Percentiles rank a stretch among this genome's conserved stretches.
These are phyloP conservation scores for Colletotrichum sp. DNA, from an alignment of 2,329 filamentous ascomycete species.

Conservation along the genomic window DNA sequence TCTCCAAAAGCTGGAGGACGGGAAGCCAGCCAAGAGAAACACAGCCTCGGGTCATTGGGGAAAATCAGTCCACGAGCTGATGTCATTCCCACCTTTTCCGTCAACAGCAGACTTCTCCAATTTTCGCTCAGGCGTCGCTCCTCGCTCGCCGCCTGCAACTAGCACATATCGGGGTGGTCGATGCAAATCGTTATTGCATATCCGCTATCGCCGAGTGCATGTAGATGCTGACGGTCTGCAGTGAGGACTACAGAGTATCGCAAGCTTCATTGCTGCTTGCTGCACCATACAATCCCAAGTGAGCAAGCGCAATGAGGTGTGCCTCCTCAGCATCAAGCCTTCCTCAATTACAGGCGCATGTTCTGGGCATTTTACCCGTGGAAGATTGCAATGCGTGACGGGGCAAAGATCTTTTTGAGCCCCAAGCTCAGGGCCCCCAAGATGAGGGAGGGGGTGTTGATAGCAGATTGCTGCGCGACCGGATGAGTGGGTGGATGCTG, in stretches of 20 bases:
- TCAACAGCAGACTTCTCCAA: neutral
- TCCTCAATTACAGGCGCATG: neutral
- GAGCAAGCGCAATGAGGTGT: neutral
- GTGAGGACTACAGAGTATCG: neutral
- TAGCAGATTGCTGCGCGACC: neutral
- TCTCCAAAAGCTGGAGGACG: neutral
- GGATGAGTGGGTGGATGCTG: neutral
- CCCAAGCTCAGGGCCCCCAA: neutral
- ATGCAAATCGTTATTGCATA: neutral
- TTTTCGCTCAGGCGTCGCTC: neutral
- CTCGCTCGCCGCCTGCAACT: neutral
- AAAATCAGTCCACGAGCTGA: constrained; percentile 18
- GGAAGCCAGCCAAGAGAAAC: neutral
- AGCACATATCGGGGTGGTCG: neutral
- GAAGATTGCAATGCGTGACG: neutral
- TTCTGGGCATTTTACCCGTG: neutral
- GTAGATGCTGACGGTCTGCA: neutral
- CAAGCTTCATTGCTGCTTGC: neutral
- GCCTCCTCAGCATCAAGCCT: neutral
- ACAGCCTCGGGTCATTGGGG: neutral
- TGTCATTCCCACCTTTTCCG: constrained; percentile 18
- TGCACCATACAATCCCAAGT: neutral
- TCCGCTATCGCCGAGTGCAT: neutral
- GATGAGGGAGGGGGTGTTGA: neutral
- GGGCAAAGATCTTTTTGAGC: neutral